Evolutionary conservation across 2,329 filamentous ascomycete genomes (phyloP).

Genomic region (Phialophora macrospora): DNA sequence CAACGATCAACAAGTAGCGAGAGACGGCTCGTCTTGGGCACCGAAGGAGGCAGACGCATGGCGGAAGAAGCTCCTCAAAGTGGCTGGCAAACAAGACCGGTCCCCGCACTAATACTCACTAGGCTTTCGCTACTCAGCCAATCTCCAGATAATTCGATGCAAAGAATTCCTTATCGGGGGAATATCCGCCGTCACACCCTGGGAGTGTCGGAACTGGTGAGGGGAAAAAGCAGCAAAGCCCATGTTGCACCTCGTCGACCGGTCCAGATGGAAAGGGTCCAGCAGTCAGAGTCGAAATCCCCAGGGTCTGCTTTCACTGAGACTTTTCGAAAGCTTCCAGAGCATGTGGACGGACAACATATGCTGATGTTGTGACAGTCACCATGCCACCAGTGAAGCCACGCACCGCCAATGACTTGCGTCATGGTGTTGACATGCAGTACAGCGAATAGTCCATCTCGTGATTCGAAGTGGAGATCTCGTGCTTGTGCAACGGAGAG

Average conservation of each 20-base stretch:
- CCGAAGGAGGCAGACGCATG: not conserved
- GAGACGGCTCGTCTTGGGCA: not conserved
- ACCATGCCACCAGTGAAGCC: not conserved
- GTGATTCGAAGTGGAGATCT: slow-evolving; percentile 22
- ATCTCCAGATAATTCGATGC: slow-evolving; percentile 13
- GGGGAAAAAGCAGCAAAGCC: not conserved
- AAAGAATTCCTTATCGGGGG: slow-evolving; percentile 27
- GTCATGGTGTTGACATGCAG: not conserved
- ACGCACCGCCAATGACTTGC: slow-evolving; percentile 1
- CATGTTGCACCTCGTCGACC: not conserved
- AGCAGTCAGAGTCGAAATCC: not conserved
- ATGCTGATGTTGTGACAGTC: not conserved
- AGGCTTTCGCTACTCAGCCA: slow-evolving; percentile 20
- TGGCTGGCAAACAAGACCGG: not conserved
- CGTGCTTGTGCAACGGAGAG: slow-evolving; percentile 8
- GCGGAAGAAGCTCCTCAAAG: slow-evolving; percentile 8
- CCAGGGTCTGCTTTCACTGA: not conserved
- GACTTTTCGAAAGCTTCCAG: not conserved
- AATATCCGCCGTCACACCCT: slow-evolving; percentile 14
- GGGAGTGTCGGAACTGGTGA: slow-evolving; percentile 1
- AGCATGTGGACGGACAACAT: not conserved
- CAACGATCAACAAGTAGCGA: slow-evolving; percentile 21
- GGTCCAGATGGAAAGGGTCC: slow-evolving; percentile 21
- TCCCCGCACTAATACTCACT: slow-evolving; percentile 24
- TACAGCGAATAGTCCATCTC: not conserved